Conservation (phyloP, 1,284 basidiomycete genomes). For the Ustilago loliicola region DNA sequence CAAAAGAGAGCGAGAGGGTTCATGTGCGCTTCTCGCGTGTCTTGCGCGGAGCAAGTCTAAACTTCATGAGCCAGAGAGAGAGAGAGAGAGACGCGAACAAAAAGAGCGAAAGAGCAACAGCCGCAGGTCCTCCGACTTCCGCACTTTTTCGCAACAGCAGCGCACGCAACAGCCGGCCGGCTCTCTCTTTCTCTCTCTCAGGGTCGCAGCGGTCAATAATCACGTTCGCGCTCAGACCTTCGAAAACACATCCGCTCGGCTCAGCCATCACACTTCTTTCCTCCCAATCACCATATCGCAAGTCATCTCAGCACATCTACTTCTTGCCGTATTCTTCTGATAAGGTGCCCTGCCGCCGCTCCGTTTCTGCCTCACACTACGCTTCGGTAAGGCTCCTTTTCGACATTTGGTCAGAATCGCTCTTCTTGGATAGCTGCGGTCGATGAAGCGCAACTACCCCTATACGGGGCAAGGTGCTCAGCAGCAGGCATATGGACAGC, state of each 20-base stretch:
- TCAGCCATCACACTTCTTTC: background rate
- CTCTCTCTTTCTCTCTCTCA: background rate
- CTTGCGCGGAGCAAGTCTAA: background rate
- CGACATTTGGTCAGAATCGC: background rate
- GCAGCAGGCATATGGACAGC: slow-evolving; percentile 28
- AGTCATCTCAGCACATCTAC: background rate
- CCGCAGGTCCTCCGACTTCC: slow-evolving; percentile 9
- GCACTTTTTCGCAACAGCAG: slow-evolving; percentile 2
- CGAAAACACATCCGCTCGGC: background rate
- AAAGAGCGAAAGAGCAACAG: background rate
- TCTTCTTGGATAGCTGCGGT: background rate
- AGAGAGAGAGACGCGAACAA: background rate
- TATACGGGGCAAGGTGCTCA: slow-evolving; percentile 26
- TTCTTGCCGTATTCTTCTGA: background rate
- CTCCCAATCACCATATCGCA: background rate
- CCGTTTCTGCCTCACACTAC: background rate
- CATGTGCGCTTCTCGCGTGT: slow-evolving; percentile 1
- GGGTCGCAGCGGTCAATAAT: background rate
- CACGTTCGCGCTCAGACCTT: slow-evolving; percentile 1
- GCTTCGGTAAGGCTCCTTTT: background rate
- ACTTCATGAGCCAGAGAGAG: background rate
- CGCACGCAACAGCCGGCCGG: slow-evolving; percentile 4
- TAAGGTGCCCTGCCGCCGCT: background rate
- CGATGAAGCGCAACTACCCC: slow-evolving; percentile 40
- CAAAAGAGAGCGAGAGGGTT: background rate